A percentile compares a stretch with the other conserved stretches of the same genome.
Conservation (phyloP, 2,329 filamentous ascomycete species). For the Colletotrichum paranaense region DNA sequence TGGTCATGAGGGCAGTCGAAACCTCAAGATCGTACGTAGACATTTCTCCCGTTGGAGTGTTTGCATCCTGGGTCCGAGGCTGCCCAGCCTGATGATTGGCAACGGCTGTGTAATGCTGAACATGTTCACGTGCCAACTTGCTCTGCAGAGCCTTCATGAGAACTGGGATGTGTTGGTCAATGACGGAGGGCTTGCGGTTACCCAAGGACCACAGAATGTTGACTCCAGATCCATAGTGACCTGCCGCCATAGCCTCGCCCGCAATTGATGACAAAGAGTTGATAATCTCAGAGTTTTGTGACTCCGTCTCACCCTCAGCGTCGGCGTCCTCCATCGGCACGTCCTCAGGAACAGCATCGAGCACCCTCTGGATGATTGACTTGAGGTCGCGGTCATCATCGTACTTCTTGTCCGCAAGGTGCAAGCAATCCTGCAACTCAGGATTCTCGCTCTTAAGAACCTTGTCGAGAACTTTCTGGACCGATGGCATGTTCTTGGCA, state of each 20-base stretch:
- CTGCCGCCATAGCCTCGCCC: conserved; percentile 85
- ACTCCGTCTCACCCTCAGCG: conserved; percentile 85
- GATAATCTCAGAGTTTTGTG: conserved; percentile 87
- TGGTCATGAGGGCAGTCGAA: conserved; percentile 92
- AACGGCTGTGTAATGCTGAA: conserved; percentile 76
- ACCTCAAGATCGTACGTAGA: conserved; percentile 84
- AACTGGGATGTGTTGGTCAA: conserved; percentile 87
- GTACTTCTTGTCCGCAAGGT: conserved; percentile 76
- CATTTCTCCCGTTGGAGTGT: conserved; percentile 66
- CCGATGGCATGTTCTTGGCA: conserved; percentile 76
- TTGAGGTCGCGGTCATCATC: conserved; percentile 78
- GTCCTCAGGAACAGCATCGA: conserved; percentile 89
- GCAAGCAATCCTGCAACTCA: conserved; percentile 93
- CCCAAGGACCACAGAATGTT: conserved; percentile 95
- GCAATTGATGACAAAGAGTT: conserved; percentile 86
- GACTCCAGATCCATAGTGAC: conserved; percentile 87
- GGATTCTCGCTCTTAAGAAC: conserved; percentile 87
- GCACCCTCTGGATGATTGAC: conserved; percentile 82
- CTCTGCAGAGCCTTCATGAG: conserved; percentile 94
- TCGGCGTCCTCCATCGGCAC: conserved; percentile 79
- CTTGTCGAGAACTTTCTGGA: conserved; percentile 93
- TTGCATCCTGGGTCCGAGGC: conserved; percentile 62
- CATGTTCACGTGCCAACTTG: conserved; percentile 93
- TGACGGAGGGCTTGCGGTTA: conserved; percentile 83
- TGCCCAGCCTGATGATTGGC: conserved; percentile 60